phyloP scores from a whole-genome alignment of 768 basidiomycete species.

The Leucosporidium scottii region DNA sequence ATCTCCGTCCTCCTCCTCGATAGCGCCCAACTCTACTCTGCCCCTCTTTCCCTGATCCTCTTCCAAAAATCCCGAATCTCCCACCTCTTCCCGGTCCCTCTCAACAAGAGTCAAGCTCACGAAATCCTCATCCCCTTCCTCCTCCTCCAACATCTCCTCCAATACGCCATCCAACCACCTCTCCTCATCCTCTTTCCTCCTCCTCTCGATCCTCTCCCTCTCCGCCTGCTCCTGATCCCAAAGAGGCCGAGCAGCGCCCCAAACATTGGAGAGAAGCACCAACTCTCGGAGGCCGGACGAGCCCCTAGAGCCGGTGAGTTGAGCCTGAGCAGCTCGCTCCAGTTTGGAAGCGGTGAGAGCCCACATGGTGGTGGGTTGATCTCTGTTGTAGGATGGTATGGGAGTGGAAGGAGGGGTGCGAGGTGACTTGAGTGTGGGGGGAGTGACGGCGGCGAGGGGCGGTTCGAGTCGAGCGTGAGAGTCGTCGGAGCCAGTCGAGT shows the following conservation, averaged over 20 bases:
- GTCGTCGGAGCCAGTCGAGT: neutral
- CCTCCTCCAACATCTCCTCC: neutral
- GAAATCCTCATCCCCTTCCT: neutral
- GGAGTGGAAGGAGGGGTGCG: neutral
- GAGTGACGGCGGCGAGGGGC: neutral
- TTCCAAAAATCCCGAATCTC: neutral
- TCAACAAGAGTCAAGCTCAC: neutral
- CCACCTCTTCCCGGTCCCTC: neutral
- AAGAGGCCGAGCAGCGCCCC: neutral
- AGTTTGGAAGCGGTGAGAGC: neutral
- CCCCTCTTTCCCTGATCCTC: neutral
- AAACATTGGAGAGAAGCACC: neutral
- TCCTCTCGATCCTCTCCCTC: neutral
- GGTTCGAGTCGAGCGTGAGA: neutral
- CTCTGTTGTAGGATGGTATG: neutral
- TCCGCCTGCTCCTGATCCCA: neutral
- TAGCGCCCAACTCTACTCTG: neutral
- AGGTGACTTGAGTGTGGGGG: neutral
- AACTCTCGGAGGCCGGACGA: neutral
- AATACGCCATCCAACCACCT: neutral
- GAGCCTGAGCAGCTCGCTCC: neutral
- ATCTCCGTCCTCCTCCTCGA: neutral
- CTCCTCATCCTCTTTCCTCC: neutral
- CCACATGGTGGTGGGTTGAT: neutral
- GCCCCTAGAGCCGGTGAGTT: neutral